phyloP scores from a whole-genome alignment of 768 basidiomycete genomes.

The Stropharia rugosoannulata region DNA sequence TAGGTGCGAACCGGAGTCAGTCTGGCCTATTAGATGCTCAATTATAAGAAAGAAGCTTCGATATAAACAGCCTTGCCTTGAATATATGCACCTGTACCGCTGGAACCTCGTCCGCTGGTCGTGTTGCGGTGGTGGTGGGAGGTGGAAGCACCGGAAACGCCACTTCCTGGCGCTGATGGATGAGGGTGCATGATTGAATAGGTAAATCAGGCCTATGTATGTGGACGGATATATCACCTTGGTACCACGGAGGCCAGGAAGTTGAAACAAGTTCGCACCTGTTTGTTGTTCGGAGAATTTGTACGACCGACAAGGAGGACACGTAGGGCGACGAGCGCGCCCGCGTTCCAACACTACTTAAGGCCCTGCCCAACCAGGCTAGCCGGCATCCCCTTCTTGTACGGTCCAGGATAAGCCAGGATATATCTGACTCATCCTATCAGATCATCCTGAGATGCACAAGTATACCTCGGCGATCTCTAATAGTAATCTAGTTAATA shows the following conservation, averaged over 20 bases:
- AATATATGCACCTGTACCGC: slow-evolving; percentile 19
- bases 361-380: slow-evolving; percentile 1
- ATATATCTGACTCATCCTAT: slow-evolving; percentile 2
- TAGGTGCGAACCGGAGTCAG: slow-evolving; percentile 6
- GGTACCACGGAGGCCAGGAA: not conserved
- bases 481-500: not conserved
- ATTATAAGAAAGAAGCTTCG: slow-evolving; percentile 10
- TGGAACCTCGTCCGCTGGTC: slow-evolving; percentile 22
- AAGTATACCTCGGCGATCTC: not conserved
- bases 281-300: slow-evolving; percentile 25
- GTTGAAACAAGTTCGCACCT: slow-evolving; percentile 23
- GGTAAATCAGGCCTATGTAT: not conserved
- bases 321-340: slow-evolving; percentile 16
- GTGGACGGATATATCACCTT: slow-evolving; percentile 12
- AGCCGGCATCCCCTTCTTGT: slow-evolving; percentile 18
- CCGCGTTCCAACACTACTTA: slow-evolving; percentile 8
- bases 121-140: slow-evolving; percentile 18
- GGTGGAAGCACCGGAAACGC: slow-evolving; percentile 28
- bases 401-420: slow-evolving; percentile 10
- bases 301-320: slow-evolving; percentile 25
- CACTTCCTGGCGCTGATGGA: slow-evolving; percentile 31
- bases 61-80: slow-evolving; percentile 19
- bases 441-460: not conserved
- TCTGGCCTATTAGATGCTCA: slow-evolving; percentile 7
- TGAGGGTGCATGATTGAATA: slow-evolving; percentile 31